These are phyloP conservation scores for Globisporangium viniferum DNA, from an alignment of 352 stramenopile genomes.

Conservation along the genomic window DNA sequence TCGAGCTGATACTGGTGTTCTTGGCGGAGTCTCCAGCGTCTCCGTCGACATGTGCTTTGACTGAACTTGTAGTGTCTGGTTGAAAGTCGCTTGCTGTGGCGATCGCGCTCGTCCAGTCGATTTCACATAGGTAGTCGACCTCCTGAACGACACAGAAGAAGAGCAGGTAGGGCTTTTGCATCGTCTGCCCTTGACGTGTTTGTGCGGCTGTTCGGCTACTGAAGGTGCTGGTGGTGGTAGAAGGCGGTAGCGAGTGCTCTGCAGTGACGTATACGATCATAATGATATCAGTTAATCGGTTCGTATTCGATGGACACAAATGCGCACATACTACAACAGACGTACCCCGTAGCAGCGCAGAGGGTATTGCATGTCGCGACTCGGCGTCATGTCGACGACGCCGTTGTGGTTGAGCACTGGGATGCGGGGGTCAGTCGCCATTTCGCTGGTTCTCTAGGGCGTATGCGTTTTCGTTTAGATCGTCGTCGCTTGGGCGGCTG, in stretches of 20 bases:
- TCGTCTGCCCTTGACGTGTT: background rate
- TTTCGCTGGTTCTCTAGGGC: background rate
- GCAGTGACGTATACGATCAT: background rate
- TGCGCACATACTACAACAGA: background rate
- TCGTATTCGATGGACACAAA: background rate
- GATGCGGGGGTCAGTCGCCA: constrained; percentile 1
- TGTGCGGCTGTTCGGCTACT: background rate
- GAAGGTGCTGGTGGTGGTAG: background rate
- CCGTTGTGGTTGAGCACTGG: constrained; percentile 5
- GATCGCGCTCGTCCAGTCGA: background rate
- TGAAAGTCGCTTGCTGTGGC: background rate
- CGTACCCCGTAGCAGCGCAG: constrained; percentile 1
- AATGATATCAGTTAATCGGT: background rate
- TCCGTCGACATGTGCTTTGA: background rate
- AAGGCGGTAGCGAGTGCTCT: background rate
- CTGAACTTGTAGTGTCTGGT: background rate
- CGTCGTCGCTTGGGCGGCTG: background rate
- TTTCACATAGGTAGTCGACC: background rate
- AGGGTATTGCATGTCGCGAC: background rate
- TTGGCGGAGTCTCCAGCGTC: background rate
- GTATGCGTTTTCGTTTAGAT: background rate
- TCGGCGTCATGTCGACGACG: background rate
- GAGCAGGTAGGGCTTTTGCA: background rate
- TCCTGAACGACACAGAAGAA: background rate
- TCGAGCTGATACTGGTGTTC: background rate